Percentiles rank a stretch among this genome's conserved stretches.
These are phyloP conservation scores for Coemansia sp. DNA, from an alignment of 192 early-diverging fungal species.

Conservation along the genomic window DNA sequence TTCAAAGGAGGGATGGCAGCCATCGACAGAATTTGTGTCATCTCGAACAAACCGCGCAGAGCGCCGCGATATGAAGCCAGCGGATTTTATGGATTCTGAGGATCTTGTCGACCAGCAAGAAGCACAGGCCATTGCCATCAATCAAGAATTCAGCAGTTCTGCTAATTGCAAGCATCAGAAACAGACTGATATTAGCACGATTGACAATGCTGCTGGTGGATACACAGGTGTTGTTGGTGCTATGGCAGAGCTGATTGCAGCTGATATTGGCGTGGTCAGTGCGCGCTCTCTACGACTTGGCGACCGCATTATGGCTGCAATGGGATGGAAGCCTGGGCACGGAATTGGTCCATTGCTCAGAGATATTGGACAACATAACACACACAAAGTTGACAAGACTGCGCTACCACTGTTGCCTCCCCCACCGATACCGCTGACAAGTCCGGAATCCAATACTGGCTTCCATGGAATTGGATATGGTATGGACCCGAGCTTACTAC, in stretches of 20 bases:
- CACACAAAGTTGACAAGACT: neutral
- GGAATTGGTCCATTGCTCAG: slow-evolving; percentile 68
- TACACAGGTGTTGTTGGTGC: slow-evolving; percentile 11
- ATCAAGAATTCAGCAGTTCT: slow-evolving; percentile 2
- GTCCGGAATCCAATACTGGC: neutral
- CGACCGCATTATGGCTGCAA: slow-evolving; percentile 64
- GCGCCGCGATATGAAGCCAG: slow-evolving; percentile 48
- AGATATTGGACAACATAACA: neutral
- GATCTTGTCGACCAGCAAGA: slow-evolving; percentile 66
- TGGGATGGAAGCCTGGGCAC: slow-evolving; percentile 90
- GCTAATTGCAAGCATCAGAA: neutral
- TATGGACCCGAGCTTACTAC: slow-evolving; percentile 9
- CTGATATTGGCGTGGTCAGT: slow-evolving; percentile 14
- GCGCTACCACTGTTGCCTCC: slow-evolving; percentile 6
- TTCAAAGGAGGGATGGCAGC: slow-evolving; percentile 82
- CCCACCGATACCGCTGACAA: neutral
- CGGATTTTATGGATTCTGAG: slow-evolving; percentile 98
- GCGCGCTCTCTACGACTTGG: slow-evolving; percentile 34
- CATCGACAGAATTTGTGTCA: slow-evolving; percentile 70
- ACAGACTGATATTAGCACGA: neutral
- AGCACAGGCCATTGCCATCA: slow-evolving; percentile 6
- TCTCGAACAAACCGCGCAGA: slow-evolving; percentile 65
- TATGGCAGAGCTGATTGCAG: slow-evolving; percentile 15
- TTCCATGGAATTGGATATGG: slow-evolving; percentile 36
- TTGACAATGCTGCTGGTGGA: neutral